Base-by-base conservation (phyloP, 208 protist genomes). In the Herpetomonas samuelpessoai region DNA sequence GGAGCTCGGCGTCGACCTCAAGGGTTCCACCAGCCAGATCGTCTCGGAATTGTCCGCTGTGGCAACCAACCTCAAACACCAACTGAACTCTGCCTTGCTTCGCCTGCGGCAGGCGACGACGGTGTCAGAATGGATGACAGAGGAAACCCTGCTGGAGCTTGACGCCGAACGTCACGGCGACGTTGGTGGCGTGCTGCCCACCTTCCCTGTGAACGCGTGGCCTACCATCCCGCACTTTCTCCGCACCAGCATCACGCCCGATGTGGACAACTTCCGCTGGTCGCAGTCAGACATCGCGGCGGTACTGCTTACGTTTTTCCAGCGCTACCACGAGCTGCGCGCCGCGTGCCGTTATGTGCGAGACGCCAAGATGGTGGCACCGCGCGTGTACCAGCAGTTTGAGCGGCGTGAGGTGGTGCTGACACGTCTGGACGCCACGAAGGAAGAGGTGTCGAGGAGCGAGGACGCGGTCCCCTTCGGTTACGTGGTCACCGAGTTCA, bases 21-120 rank as follows among this genome's bases (percentile, higher is more conserved):
- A 78, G 44, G 71, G 77, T 18, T 81, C 71, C 54, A 89, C 85
- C 31, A 51, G 65, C n/a, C n/a, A 73, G 35, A 75, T 92, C 48
- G 41, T 92, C 14, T 44, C 74, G 2, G 81, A 92, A 69, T 74
- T 92, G n/a, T 41, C 79, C 6, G 71, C 68, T 9, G 68, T 87
- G 2, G 76, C 69, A 39, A 76, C 71, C 47, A 92, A 92, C 72
- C 74, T 89, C 28, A 92, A 92, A 66, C 85, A 92, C 54, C 85
- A 92, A 67, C 71, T 92, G 2, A 89, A 79, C 65, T 80, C 81
- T 2, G 68, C 79, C 14, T 59, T 92, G 30, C 65, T 89, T 57
- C 71, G 68, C 10, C 47, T 82, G 48, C 81, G 81, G 28, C 81
- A 86, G 65, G 56, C 83, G 45, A 35, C 74, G 21, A 76, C 65